Percentiles rank a stretch among this genome's conserved stretches.
phyloP scores from a whole-genome alignment of 345 rosid species.

The Arabidopsis suecica region DNA sequence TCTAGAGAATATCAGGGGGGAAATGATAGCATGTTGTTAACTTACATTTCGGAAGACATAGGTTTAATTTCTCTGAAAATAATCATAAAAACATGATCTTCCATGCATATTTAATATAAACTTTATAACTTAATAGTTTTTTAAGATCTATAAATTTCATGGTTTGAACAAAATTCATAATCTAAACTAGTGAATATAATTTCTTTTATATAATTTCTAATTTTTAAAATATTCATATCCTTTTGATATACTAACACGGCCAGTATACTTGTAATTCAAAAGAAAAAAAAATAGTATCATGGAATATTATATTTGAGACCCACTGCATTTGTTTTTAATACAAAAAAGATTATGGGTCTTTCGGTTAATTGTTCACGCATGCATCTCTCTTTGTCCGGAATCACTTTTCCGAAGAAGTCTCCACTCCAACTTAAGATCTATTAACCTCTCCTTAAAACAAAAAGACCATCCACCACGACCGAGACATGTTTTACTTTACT shows the following conservation, averaged over 20 bases:
- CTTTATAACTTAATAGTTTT: background rate
- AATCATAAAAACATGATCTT: background rate
- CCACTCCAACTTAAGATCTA: constrained; percentile 20
- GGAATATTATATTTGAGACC: background rate
- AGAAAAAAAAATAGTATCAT: background rate
- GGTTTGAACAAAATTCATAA: background rate
- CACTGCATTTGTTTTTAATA: background rate
- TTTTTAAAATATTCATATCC: background rate
- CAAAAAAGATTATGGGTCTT: background rate
- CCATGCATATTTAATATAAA: background rate
- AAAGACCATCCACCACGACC: constrained; percentile 8
- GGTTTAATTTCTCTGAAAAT: background rate
- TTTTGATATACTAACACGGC: background rate
- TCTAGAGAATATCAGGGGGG: background rate
- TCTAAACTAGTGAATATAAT: background rate
- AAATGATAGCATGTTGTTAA: background rate
- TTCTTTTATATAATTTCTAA: background rate
- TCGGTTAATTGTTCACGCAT: constrained; percentile 23
- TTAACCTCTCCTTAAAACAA: constrained; percentile 6
- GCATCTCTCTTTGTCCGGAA: constrained; percentile 39
- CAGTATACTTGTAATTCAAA: background rate
- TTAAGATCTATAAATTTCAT: background rate
- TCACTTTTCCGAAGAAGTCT: constrained; percentile 38
- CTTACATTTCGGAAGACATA: background rate
- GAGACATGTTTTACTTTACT: constrained; percentile 14